Conservation (phyloP, 352 stramenopile genomes). For the Globisporangium yorkense region DNA sequence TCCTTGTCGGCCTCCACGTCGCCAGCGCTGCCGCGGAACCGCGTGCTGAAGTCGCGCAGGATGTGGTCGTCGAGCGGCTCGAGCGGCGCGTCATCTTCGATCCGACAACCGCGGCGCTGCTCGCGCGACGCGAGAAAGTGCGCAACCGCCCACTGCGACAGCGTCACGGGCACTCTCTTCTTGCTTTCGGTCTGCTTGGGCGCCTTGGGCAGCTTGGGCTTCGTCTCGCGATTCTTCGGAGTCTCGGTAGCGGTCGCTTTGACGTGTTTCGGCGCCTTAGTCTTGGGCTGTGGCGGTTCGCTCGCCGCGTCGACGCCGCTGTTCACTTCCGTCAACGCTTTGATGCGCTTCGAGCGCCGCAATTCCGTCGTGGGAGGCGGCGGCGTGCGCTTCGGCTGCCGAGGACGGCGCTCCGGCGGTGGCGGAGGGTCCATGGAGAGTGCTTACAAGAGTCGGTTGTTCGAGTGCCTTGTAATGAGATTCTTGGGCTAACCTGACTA, state of each 20-base stretch:
- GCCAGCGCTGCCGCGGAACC: conserved; percentile 40
- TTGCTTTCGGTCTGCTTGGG: not conserved
- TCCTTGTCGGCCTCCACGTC: conserved; percentile 42
- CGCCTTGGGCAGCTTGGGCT: no score
- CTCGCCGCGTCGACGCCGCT: not conserved
- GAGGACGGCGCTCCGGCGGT: no score
- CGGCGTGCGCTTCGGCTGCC: no score
- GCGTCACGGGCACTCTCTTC: conserved; percentile 10
- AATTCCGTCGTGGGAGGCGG: not conserved
- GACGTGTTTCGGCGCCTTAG: no score
- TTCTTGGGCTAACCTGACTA: no score
- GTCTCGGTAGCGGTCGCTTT: no score
- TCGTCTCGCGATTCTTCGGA: no score
- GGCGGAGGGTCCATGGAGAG: no score
- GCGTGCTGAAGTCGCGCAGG: conserved; percentile 64
- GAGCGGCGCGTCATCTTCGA: conserved; percentile 45
- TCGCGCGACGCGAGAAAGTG: conserved; percentile 49
- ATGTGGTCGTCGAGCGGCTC: conserved; percentile 78
- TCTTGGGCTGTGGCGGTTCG: no score
- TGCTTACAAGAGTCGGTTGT: no score
- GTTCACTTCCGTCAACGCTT: not conserved
- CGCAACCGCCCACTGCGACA: conserved; percentile 57
- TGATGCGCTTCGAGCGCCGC: not conserved
- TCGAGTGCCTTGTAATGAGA: no score
- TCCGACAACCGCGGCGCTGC: conserved; percentile 37